Evolutionary conservation across 1,284 basidiomycete species (phyloP).

Genomic region (Cryptococcus jaspeensis): DNA sequence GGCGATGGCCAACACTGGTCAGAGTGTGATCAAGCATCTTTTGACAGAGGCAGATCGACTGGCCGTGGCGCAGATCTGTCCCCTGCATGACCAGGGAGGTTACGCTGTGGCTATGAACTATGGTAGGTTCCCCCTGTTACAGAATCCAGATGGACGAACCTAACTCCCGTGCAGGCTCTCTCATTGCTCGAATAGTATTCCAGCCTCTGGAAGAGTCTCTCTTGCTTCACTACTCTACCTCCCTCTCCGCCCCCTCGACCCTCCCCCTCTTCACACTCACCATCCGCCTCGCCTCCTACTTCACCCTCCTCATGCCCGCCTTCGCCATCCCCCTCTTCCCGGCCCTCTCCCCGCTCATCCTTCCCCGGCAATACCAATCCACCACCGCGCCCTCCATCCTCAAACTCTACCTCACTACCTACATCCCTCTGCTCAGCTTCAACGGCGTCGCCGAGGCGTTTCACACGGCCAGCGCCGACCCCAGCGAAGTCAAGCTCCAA

Average conservation of each 20-base stretch:
- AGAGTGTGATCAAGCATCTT: slow-evolving; percentile 78
- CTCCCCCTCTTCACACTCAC: slow-evolving; percentile 55
- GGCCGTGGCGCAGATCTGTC: slow-evolving; percentile 75
- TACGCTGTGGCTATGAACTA: slow-evolving; percentile 94
- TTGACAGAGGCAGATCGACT: slow-evolving; percentile 95
- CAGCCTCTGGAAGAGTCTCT: slow-evolving; percentile 90
- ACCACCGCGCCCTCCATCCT: slow-evolving; percentile 72
- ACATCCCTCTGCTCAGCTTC: slow-evolving; percentile 80
- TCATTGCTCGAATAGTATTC: slow-evolving; percentile 84
- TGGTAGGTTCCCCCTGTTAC: slow-evolving; percentile 57
- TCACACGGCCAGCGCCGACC: slow-evolving; percentile 68
- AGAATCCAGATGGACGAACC: not conserved
- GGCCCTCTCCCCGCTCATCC: slow-evolving; percentile 64
- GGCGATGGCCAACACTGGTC: slow-evolving; percentile 62
- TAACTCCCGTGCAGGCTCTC: slow-evolving; percentile 63
- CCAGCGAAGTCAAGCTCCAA: slow-evolving; percentile 35
- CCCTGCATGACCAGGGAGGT: slow-evolving; percentile 81
- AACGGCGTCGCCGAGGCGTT: slow-evolving; percentile 90
- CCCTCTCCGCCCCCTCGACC: slow-evolving; percentile 50
- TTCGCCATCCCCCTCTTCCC: slow-evolving; percentile 75
- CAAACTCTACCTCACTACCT: slow-evolving; percentile 69
- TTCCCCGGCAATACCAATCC: slow-evolving; percentile 67
- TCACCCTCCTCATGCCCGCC: slow-evolving; percentile 68
- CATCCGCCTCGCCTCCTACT: slow-evolving; percentile 65
- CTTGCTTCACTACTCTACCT: slow-evolving; percentile 79